Evolutionary conservation across 176 grass and related monocot genomes (phyloP).

Genomic region (Cenchrus americanus): DNA sequence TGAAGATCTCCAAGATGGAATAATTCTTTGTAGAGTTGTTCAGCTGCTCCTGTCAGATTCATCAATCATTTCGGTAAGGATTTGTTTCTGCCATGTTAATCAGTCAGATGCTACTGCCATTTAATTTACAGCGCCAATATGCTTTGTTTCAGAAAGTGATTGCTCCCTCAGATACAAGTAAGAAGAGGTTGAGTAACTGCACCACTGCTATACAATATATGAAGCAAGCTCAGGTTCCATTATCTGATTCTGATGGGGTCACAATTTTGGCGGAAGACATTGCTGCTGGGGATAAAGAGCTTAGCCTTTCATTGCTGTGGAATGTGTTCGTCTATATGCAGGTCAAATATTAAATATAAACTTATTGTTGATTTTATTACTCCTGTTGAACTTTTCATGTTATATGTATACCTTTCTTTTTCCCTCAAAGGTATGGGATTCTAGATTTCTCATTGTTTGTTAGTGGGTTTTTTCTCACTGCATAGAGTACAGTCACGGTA

Average conservation of each 20-base stretch:
- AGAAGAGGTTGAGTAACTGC: slow-evolving; percentile 72
- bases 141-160: slow-evolving; percentile 55
- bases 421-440: background rate
- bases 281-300: slow-evolving; percentile 60
- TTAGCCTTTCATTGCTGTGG: slow-evolving; percentile 65
- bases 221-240: slow-evolving; percentile 44
- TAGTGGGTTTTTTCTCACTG: background rate
- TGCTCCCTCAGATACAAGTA: slow-evolving; percentile 58
- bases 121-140: slow-evolving; percentile 31
- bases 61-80: slow-evolving; percentile 58
- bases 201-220: slow-evolving; percentile 51
- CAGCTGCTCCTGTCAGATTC: slow-evolving; percentile 60
- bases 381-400: background rate
- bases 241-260: slow-evolving; percentile 62
- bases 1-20: slow-evolving; percentile 74
- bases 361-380: background rate
- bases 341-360: slow-evolving; percentile 39
- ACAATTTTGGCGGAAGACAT: slow-evolving; percentile 62
- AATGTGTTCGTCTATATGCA: slow-evolving; percentile 62
- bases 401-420: background rate
- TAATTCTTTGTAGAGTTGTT: slow-evolving; percentile 66
- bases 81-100: background rate
- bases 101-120: background rate
- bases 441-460: slow-evolving; percentile 17
- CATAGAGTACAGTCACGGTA: background rate